Conservation (phyloP, 2,329 filamentous ascomycete species). For the Phaeoacremonium minimum region DNA sequence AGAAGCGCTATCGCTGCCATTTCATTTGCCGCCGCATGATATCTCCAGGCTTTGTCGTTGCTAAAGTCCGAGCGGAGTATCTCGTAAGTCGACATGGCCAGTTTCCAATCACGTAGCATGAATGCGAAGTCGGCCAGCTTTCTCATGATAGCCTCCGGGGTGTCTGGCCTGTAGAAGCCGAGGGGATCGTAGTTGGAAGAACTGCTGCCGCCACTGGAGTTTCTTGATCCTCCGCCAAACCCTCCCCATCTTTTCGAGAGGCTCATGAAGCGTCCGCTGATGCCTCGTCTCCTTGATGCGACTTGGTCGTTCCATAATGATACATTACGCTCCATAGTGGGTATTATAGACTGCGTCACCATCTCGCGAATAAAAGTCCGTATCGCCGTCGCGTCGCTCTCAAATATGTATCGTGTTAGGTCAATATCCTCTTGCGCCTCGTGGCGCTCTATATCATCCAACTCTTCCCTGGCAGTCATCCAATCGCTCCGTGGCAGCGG, state of each 20-base stretch:
- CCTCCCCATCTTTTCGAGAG: conserved; percentile 85
- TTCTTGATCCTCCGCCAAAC: conserved; percentile 67
- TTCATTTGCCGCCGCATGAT: conserved; percentile 90
- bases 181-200: conserved; percentile 72
- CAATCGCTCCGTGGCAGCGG: conserved; percentile 79
- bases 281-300: conserved; percentile 79
- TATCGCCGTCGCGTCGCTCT: conserved; percentile 86
- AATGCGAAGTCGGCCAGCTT: conserved; percentile 94
- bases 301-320: conserved; percentile 97
- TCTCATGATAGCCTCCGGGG: conserved; percentile 85
- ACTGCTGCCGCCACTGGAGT: conserved; percentile 47
- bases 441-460: conserved; percentile 66
- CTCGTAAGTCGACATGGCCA: conserved; percentile 89
- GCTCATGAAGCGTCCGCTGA: conserved; percentile 91
- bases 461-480: conserved; percentile 82
- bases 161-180: conserved; percentile 80
- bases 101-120: conserved; percentile 94
- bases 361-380: conserved; percentile 89
- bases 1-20: conserved; percentile 87
- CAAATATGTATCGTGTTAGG: conserved; percentile 76
- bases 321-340: conserved; percentile 91
- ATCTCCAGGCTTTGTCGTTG: conserved; percentile 95
- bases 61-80: conserved; percentile 83
- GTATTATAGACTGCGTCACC: conserved; percentile 89
- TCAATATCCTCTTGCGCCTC: conserved; percentile 68